Evolutionary conservation across 192 early-diverging fungal genomes (phyloP).

Genomic region (Coemansia sp.): DNA sequence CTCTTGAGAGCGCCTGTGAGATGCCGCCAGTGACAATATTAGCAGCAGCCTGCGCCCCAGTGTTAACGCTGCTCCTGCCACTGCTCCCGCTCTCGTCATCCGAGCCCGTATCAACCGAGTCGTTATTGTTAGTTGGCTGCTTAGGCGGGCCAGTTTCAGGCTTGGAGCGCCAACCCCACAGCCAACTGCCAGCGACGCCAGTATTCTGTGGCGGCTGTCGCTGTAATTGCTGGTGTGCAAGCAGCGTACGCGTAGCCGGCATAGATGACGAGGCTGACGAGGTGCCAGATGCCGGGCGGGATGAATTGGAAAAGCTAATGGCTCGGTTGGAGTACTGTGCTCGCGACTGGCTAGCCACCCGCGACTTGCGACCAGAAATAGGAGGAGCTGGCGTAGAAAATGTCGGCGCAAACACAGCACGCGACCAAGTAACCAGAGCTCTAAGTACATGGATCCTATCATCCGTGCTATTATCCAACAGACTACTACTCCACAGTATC

Average conservation of each 20-base stretch:
- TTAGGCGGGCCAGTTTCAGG: not conserved
- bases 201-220: not conserved
- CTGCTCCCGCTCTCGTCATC: conserved; percentile 13
- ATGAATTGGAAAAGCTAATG: not conserved
- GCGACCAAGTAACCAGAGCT: conserved; percentile 46
- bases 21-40: conserved; percentile 24
- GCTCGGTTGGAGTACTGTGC: not conserved
- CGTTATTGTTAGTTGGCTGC: not conserved
- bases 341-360: not conserved
- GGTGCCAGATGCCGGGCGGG: not conserved
- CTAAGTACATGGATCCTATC: conserved; percentile 20
- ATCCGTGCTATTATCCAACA: not conserved
- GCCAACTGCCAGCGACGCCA: conserved; percentile 22
- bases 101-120: not conserved
- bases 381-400: conserved; percentile 14
- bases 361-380: not conserved
- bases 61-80: conserved; percentile 7
- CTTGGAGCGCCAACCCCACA: conserved; percentile 34
- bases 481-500: conserved; percentile 39
- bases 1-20: conserved; percentile 46
- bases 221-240: conserved; percentile 1
- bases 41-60: not conserved
- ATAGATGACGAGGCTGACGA: conserved; percentile 8
- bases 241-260: not conserved
- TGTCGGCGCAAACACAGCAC: conserved; percentile 38